phyloP scores from a whole-genome alignment of 208 protist species.

The Leptomonas pyrrhocoris region DNA sequence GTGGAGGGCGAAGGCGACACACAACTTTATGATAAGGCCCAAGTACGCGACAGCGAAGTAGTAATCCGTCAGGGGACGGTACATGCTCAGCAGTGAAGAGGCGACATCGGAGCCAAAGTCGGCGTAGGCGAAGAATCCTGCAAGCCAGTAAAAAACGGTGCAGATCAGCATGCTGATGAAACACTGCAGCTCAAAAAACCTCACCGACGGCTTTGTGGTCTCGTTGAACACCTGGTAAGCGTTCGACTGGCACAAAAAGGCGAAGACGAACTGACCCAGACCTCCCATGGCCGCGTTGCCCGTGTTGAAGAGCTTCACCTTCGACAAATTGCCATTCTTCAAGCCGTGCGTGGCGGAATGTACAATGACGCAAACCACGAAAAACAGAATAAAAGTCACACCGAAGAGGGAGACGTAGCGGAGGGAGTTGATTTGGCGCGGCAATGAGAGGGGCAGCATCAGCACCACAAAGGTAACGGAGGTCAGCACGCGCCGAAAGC shows the following conservation, averaged over 20 bases:
- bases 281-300: constrained; percentile 48
- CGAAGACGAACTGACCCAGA: constrained; percentile 64
- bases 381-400: constrained; percentile 69
- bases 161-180: constrained; percentile 67
- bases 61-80: constrained; percentile 51
- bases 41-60: constrained; percentile 75
- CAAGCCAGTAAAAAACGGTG: constrained; percentile 70
- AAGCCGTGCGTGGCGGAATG: constrained; percentile 43
- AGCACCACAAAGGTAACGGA: constrained; percentile 54
- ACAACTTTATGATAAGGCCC: constrained; percentile 68
- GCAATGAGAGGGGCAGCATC: constrained; percentile 79
- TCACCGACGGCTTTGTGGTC: constrained; percentile 41
- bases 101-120: constrained; percentile 56
- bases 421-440: constrained; percentile 77
- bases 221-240: constrained; percentile 66
- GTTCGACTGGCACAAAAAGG: constrained; percentile 76
- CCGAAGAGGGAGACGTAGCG: constrained; percentile 74
- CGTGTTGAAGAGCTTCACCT: constrained; percentile 32
- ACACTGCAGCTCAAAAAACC: constrained; percentile 49
- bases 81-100: constrained; percentile 66
- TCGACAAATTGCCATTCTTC: constrained; percentile 35
- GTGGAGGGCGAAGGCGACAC: constrained; percentile 74
- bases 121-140: constrained; percentile 75
- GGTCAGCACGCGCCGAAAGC: constrained; percentile 47
- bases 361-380: constrained; percentile 63